Conservation (phyloP, 2,329 filamentous ascomycete genomes). For the Plectosphaerella cucumerina region DNA sequence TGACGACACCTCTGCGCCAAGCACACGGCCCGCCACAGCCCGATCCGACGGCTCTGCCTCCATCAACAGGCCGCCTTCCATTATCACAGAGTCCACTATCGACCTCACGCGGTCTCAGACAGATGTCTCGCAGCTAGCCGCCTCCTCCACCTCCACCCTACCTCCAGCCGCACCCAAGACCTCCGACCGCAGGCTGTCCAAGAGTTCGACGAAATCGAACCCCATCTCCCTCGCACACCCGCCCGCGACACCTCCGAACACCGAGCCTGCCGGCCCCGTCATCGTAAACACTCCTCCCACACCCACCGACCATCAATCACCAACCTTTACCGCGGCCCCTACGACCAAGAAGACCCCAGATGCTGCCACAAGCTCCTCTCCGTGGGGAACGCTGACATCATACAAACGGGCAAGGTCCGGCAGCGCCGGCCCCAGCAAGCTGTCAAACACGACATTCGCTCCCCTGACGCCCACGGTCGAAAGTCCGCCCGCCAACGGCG, state of each 20-base stretch:
- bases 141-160: conserved; percentile 19
- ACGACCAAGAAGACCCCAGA: conserved; percentile 14
- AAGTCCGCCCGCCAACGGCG: conserved; percentile 40
- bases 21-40: conserved; percentile 7
- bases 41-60: conserved; percentile 6
- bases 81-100: conserved; percentile 5
- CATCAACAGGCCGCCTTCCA: neutral
- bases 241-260: conserved; percentile 43
- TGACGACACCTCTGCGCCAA: conserved; percentile 14
- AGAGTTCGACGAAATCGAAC: neutral
- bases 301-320: conserved; percentile 40
- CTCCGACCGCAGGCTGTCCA: too few relatives aligned
- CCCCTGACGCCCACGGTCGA: conserved; percentile 77
- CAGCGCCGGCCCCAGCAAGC: conserved; percentile 71
- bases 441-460: conserved; percentile 69
- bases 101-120: conserved; percentile 9
- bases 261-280: conserved; percentile 40
- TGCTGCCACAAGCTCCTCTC: conserved; percentile 33
- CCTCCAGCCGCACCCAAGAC: conserved; percentile 9
- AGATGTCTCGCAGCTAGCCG: conserved; percentile 8
- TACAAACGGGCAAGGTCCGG: conserved; percentile 55
- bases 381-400: conserved; percentile 68
- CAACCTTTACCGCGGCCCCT: conserved; percentile 5
- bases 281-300: conserved; percentile 67
- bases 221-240: conserved; percentile 12